Conservation (phyloP, 1,139 yeast species). For the Yamadazyma friedrichii region DNA sequence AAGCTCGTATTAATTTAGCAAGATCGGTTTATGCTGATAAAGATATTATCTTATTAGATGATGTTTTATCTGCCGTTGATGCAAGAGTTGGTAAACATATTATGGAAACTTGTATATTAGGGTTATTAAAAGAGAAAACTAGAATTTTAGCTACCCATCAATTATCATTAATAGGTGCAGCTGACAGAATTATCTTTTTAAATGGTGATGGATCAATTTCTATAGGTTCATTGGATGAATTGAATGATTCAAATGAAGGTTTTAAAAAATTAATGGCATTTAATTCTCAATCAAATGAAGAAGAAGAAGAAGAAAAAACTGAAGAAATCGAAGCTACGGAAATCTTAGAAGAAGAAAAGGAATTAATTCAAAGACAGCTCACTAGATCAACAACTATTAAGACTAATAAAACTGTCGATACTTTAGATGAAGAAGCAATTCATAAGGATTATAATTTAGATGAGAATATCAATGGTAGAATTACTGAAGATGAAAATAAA, state of each 20-base stretch:
- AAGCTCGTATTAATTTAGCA: conserved; percentile 47
- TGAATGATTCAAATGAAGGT: conserved; percentile 23
- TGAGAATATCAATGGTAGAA: conserved; percentile 24
- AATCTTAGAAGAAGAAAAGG: conserved; percentile 15
- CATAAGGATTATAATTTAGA: conserved; percentile 10
- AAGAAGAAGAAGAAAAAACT: conserved; percentile 21
- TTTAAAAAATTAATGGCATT: conserved; percentile 18
- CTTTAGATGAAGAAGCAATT: conserved; percentile 12
- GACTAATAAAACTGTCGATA: conserved; percentile 13
- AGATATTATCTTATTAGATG: conserved; percentile 44
- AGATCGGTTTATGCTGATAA: conserved; percentile 43
- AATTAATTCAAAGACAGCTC: conserved; percentile 19
- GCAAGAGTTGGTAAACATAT: conserved; percentile 50
- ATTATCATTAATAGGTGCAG: conserved; percentile 40
- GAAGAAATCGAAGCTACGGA: conserved; percentile 13
- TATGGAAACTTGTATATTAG: conserved; percentile 38
- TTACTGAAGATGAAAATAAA: conserved; percentile 31
- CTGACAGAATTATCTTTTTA: conserved; percentile 39
- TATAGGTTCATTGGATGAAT: conserved; percentile 38
- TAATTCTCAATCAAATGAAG: conserved; percentile 19
- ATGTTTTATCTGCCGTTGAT: conserved; percentile 50
- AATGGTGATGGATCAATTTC: conserved; percentile 31
- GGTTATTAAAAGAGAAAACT: conserved; percentile 34
- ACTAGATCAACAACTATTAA: conserved; percentile 23
- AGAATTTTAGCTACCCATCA: conserved; percentile 50